Evolutionary conservation across 2,329 filamentous ascomycete species (phyloP), one percentile per base, ranked within the genome.

Genomic region (Fusarium sp.): DNA sequence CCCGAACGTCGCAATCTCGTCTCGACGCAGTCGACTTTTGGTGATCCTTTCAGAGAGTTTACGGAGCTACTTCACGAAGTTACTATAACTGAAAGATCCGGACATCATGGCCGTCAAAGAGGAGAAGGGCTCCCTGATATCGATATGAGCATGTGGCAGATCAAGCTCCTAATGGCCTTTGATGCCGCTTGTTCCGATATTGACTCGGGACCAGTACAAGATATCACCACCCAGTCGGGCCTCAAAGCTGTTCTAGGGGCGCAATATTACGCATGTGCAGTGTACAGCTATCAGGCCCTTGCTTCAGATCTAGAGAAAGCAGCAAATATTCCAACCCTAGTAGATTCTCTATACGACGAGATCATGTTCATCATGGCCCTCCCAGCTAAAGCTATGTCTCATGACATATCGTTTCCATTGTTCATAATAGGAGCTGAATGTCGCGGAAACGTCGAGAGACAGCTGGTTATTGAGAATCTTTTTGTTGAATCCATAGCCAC

Each of bases 401-500:
- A 58, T 9, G 51, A 58, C 4, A 42, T 53, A n/a, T 58, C 46
- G 3, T 58, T 53, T 3, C 54, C 54, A 13, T 22, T 58, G 3
- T 53, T 58, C 15, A 58, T 58, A 9, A 20, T 52, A 1, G 54
- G 54, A 7, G 36, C 46, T 2, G 31, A 34, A 53, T 28, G 18
- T 17, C 5, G 15, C 14, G 18, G 42, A 17, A 24, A 26, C 22
- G 4, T 14, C 20, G 8, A 42, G 1, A 58, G 20, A 2, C 54
- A 58, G 11, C 8, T 26, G 0, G 7, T 52, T 17, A 36, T 58
- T 6, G 20, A 53, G 7, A 20, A 15, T 1, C 17, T 58, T 2
- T 58, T 58, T 15, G 24, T 39, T 14, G 28, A 58, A 2, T 36
- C 14, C 4, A 53, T 58, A 28, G 46, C 46, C 15, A 11, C 38